Percentiles rank a stretch among this genome's conserved stretches.
Conservation (phyloP, 768 basidiomycete genomes). For the Kwoniella mangroviensis region DNA sequence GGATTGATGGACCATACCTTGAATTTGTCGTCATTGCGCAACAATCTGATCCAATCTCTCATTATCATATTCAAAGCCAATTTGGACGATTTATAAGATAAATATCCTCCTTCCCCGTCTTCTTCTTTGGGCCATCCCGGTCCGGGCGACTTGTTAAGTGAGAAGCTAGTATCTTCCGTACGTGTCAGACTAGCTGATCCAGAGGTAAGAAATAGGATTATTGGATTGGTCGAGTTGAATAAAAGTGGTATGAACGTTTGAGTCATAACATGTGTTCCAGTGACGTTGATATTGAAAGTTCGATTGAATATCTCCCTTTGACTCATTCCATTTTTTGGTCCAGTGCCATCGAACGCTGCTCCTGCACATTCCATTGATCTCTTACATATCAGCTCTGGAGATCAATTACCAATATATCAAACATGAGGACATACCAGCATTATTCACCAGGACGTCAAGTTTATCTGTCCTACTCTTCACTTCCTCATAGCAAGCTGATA, state of each 20-base stretch:
- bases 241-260: neutral
- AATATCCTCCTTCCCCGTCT: neutral
- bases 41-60: conserved; percentile 2
- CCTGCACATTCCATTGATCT: neutral
- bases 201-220: conserved; percentile 5
- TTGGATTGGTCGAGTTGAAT: neutral
- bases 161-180: neutral
- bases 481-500: neutral
- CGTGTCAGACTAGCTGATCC: neutral
- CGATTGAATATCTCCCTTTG: conserved; percentile 5
- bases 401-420: neutral
- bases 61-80: conserved; percentile 14
- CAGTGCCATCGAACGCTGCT: neutral
- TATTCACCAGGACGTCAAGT: conserved; percentile 20
- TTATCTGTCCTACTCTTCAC: neutral
- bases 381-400: neutral
- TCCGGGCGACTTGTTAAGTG: conserved; percentile 3
- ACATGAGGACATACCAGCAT: conserved; percentile 14
- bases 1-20: conserved; percentile 15
- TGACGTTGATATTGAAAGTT: conserved; percentile 32
- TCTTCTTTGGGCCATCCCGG: conserved; percentile 16
- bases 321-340: neutral
- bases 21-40: too few species aligned
- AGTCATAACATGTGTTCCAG: conserved; percentile 15
- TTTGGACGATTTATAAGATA: conserved; percentile 14